Percentiles rank a stretch among this genome's conserved stretches.
Conservation (phyloP, 2,329 filamentous ascomycete genomes). For the Ilyonectria mors-panacis region DNA sequence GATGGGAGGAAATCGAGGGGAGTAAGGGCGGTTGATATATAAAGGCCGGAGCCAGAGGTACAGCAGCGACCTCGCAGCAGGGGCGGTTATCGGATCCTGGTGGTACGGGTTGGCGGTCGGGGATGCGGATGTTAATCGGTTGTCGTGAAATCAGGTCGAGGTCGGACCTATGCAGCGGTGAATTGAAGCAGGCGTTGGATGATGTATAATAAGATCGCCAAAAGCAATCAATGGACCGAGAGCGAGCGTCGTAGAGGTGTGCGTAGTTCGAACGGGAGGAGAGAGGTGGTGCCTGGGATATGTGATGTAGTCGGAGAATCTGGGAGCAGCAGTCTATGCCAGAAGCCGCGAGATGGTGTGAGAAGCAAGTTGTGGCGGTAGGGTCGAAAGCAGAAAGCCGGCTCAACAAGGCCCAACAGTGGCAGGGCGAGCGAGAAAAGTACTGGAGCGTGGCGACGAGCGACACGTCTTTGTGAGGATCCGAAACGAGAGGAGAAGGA, state of each 20-base stretch:
- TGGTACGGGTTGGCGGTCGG: slow-evolving; percentile 6
- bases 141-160: slow-evolving; percentile 4
- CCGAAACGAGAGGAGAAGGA: slow-evolving; percentile 38
- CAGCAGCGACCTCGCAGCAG: slow-evolving; percentile 24
- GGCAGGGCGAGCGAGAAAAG: slow-evolving; percentile 28
- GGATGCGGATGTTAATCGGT: slow-evolving; percentile 8
- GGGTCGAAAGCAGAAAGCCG: not conserved
- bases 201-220: not conserved
- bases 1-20: not conserved
- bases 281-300: slow-evolving; percentile 16
- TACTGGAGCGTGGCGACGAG: slow-evolving; percentile 42
- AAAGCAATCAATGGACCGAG: slow-evolving; percentile 7
- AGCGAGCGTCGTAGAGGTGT: slow-evolving; percentile 4
- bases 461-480: slow-evolving; percentile 44
- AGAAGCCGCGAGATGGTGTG: slow-evolving; percentile 12
- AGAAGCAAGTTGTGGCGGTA: slow-evolving; percentile 7
- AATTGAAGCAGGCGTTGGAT: slow-evolving; percentile 9
- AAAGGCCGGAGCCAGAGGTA: slow-evolving; percentile 24
- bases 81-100: not conserved
- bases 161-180: not conserved
- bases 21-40: slow-evolving; percentile 5
- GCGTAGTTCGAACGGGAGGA: slow-evolving; percentile 30
- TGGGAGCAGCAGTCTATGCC: slow-evolving; percentile 23
- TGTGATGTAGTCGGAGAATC: slow-evolving; percentile 34
- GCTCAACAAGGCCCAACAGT: slow-evolving; percentile 15